Evolutionary conservation across 2,329 filamentous ascomycete genomes (phyloP), one percentile per base, ranked within the genome.

Genomic region (Gnomoniopsis sp.): DNA sequence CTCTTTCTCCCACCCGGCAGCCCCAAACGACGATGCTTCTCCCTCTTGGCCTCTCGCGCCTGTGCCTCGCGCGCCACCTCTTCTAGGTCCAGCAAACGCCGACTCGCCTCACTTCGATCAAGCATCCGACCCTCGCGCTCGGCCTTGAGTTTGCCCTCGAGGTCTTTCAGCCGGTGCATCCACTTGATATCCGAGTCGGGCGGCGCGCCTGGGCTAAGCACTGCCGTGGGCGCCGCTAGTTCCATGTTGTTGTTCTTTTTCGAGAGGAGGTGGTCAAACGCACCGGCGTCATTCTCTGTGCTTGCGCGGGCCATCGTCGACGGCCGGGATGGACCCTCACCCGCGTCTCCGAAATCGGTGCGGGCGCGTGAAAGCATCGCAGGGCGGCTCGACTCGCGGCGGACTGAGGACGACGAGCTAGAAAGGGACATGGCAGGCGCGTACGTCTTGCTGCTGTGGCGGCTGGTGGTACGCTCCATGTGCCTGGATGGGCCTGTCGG

Each of bases 81-180:
- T 69, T 87, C 83, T n/a, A 88, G 82, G 62, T 92, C 89, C 59
- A 91, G 88, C 0, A 96, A 75, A 54, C 93, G 79, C 75, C 92
- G 89, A 56, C 90, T 79, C 30, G 93, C 93, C 23, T 91, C 92
- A 50, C 84, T 88, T 3, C 95, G 85, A 74, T 99, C 95, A 59
- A 96, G 78, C 55, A 96, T 78, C 48, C 95, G 79, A 1, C 88
- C 92, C 73, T 98, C 95, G 15, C 95, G 79, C 75, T 99, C 95
- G 49, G 90, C 87, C 72, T 96, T 96, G 19, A 99, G 79, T 66
- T 96, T 86, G 64, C 88, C 83, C 77, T 99, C 95, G 65, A 98
- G 78, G 70, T 98, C 93, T 58, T 91, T 86, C 36, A 98, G 79
- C 7, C 95, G 79, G 63, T 96, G 84, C 64, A 96, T 86, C 91